Conservation (phyloP, 2,329 filamentous ascomycete species). For the Neoascochyta sp. region DNA sequence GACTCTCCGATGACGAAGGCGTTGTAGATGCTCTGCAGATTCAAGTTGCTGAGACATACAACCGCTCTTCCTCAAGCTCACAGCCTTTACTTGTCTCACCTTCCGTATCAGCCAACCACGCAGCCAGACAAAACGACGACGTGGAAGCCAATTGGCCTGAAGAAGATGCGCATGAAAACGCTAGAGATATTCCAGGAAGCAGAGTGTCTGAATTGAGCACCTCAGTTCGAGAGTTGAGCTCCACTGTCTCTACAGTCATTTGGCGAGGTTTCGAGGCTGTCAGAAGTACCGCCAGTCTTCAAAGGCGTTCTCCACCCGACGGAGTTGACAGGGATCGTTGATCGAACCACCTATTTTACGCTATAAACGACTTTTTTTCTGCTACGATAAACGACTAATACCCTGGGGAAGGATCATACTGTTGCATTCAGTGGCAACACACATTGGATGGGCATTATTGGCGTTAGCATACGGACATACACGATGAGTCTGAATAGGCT, state of each 20-base stretch:
- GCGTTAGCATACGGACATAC: too few relatives aligned
- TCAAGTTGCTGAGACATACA: constrained; percentile 44
- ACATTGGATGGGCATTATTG: too few relatives aligned
- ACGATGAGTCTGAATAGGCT: too few relatives aligned
- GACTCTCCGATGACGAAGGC: constrained; percentile 19
- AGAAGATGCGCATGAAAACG: constrained; percentile 42
- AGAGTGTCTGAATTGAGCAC: constrained; percentile 15
- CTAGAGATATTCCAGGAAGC: constrained; percentile 12
- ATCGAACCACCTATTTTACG: constrained; percentile 3
- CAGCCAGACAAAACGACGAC: constrained; percentile 18
- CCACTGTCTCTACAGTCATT: constrained; percentile 33
- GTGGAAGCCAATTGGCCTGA: constrained; percentile 36
- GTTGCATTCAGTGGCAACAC: too few relatives aligned
- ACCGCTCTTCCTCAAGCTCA: constrained; percentile 50
- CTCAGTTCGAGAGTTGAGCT: constrained; percentile 30
- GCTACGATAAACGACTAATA: too few relatives aligned
- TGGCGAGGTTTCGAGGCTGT: constrained; percentile 37
- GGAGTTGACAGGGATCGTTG: constrained; percentile 36
- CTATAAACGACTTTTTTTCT: constrained; percentile 2
- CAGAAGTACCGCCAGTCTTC: constrained; percentile 26
- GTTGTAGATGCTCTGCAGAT: constrained; percentile 46
- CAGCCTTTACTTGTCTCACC: constrained; percentile 43
- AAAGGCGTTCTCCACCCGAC: constrained; percentile 26
- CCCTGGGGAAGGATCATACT: constrained; percentile 3
- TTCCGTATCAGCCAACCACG: constrained; percentile 8